Percentiles rank a stretch among this genome's conserved stretches.
Conservation (phyloP, 345 rosid genomes). For the Populus ilicifolia region DNA sequence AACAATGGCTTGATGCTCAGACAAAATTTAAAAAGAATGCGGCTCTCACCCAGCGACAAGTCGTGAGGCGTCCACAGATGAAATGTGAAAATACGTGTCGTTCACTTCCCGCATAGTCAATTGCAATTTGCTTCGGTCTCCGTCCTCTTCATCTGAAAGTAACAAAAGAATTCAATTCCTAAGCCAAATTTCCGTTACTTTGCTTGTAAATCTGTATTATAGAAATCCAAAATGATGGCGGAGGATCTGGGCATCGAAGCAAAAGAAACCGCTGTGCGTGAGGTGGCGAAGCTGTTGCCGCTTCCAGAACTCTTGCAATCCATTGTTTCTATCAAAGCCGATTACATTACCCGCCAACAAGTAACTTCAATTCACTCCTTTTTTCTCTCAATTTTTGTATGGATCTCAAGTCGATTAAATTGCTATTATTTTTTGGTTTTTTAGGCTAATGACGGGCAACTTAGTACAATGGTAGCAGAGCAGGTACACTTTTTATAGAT, state of each 20-base stretch:
- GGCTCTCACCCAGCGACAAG: too few species aligned
- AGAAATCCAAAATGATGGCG: constrained; percentile 18
- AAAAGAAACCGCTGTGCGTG: constrained; percentile 95
- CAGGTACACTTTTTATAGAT: constrained; percentile 42
- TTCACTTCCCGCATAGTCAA: background rate
- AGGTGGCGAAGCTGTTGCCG: constrained; percentile 92
- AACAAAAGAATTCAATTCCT: background rate
- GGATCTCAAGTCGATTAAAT: background rate
- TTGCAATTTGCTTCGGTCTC: background rate
- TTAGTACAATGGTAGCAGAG: constrained; percentile 99
- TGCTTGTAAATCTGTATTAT: background rate
- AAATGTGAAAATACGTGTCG: background rate
- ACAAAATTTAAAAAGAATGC: too few species aligned
- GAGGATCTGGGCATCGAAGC: constrained; percentile 99
- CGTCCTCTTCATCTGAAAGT: background rate
- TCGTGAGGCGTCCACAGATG: background rate
- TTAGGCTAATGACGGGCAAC: constrained; percentile 97
- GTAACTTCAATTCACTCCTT: constrained; percentile 23
- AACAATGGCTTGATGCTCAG: too few species aligned
- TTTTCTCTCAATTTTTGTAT: background rate
- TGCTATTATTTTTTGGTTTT: background rate
- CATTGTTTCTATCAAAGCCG: constrained; percentile 79
- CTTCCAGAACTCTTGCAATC: constrained; percentile 84
- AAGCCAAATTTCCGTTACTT: background rate
- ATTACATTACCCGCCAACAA: constrained; percentile 96